Evolutionary conservation across 768 basidiomycete species (phyloP), one percentile per base, ranked within the genome.

Genomic region (Calvatia gigantea): DNA sequence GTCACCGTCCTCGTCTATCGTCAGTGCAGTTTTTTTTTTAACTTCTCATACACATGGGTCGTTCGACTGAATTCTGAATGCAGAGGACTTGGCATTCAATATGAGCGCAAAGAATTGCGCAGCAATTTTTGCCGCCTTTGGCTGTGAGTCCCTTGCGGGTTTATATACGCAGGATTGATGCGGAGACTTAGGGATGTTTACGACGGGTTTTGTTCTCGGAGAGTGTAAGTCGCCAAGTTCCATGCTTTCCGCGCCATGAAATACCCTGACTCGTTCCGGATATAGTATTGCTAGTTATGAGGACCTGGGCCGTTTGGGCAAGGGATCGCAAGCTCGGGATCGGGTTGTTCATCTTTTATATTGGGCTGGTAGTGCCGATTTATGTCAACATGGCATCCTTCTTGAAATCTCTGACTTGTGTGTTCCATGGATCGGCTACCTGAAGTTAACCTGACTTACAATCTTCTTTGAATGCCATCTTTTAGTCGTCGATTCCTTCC

Each of bases 231-330:
- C 17, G 7, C n/a, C n/a, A n/a, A n/a, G n/a, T n/a, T n/a, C n/a
- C n/a, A n/a, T n/a, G n/a, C n/a, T n/a, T n/a, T n/a, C n/a, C n/a
- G n/a, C n/a, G n/a, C n/a, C n/a, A n/a, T 14, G 29, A 6, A 19
- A 27, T n/a, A 17, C 9, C 5, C 7, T 5, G 6, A 6, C 8
- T 6, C 2, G 14, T 19, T 11, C 15, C 19, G 33, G 29, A 14
- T 2, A 27, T 38, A 56, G 54, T 56, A 15, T 39, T 56, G 8
- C 35, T 56, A 17, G 28, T 56, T 12, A 31, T 49, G 35, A 38
- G 54, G 33, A 56, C 54, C 5, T 56, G 54, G 54, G 54, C 54
- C 3, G 45, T 56, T 38, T 56, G 54, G 54, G 54, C 46, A 38
- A 56, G 46, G 19, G 54, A 48, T 15, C 45, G 33, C 4, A 46